Base-by-base conservation (phyloP, 2,329 filamentous ascomycete species). In the Fusarium sp. region DNA sequence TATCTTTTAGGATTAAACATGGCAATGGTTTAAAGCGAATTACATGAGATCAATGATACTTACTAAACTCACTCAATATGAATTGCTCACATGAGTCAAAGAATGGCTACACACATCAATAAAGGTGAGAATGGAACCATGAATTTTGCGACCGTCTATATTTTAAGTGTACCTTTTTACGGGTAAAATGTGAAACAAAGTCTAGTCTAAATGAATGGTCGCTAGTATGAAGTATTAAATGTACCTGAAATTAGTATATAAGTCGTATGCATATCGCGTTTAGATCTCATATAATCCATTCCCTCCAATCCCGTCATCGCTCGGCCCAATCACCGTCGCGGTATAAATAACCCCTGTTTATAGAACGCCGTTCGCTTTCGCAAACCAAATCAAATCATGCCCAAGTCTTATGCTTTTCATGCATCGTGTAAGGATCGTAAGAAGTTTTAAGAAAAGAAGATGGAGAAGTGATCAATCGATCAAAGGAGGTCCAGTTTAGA, bases 401-500 rank as follows among this genome's bases (percentile, higher is more conserved):
- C 61, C 59, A 71, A 71, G 55, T 69, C 56, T 61, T 45, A 66
- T 71, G 68, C 60, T 59, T 55, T 56, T 69, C 68, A 60, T 72
- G 68, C 62, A 67, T 67, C 60, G 50, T 73, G 59, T 67, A 73
- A 72, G 65, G 69, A 72, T 72, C 69, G 69, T 72, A 62, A 66
- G 60, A 65, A 69, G 45, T 59, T 68, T 62, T 55, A 47, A 28
- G 41, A 32, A 57, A 41, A 34, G 20, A 21, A 23, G 41, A 21
- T 14, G 18, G 21, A 43, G 20, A 51, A 27, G 21, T 34, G 21
- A 45, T 40, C 42, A 55, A 40, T 28, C 28, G 30, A 50, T 50
- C 45, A 20, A 10, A 30, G 21, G 23, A 21, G 50, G 28, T 28
- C 45, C 49, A 41, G 23, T 50, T 80, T 80, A 86, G 55, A 86